Evolutionary conservation across 202 grass and related monocot genomes (phyloP).

Genomic region (Panicum hallii): DNA sequence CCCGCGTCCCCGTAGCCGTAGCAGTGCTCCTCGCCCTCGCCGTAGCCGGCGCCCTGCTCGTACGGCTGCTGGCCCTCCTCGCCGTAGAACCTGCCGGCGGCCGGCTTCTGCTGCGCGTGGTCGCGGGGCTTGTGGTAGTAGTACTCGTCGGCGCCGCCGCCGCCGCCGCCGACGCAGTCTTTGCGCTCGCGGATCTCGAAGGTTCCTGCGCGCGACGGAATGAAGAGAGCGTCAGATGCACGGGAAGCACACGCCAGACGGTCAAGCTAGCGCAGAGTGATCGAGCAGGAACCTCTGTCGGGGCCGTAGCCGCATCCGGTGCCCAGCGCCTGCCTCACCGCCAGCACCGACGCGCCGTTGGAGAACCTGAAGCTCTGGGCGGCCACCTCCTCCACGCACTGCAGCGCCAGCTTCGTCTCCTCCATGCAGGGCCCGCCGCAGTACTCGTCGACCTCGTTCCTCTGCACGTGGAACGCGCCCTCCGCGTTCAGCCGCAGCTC

Average conservation of each 20-base stretch:
- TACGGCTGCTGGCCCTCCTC: constrained; percentile 34
- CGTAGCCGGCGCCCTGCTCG: constrained; percentile 14
- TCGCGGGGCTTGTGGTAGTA: constrained; percentile 16
- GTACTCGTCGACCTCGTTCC: constrained; percentile 58
- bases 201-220: constrained; percentile 31
- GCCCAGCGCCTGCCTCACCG: constrained; percentile 49
- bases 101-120: constrained; percentile 49
- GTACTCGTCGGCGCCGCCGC: constrained; percentile 27
- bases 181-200: constrained; percentile 50
- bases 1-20: constrained; percentile 28
- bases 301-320: constrained; percentile 58
- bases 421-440: constrained; percentile 72
- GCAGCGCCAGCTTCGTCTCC: constrained; percentile 78
- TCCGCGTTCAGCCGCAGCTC: constrained; percentile 55
- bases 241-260: too few relatives aligned
- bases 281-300: constrained; percentile 26
- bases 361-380: constrained; percentile 61
- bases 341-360: constrained; percentile 62
- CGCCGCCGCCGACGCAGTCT: constrained; percentile 20
- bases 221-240: too few relatives aligned
- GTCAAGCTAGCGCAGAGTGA: too few relatives aligned
- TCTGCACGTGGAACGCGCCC: constrained; percentile 62
- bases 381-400: constrained; percentile 69
- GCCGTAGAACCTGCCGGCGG: constrained; percentile 27
- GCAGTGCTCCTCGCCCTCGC: constrained; percentile 46